phyloP scores from a whole-genome alignment of 2,329 filamentous ascomycete species.

The Fusarium pseudocircinatum region DNA sequence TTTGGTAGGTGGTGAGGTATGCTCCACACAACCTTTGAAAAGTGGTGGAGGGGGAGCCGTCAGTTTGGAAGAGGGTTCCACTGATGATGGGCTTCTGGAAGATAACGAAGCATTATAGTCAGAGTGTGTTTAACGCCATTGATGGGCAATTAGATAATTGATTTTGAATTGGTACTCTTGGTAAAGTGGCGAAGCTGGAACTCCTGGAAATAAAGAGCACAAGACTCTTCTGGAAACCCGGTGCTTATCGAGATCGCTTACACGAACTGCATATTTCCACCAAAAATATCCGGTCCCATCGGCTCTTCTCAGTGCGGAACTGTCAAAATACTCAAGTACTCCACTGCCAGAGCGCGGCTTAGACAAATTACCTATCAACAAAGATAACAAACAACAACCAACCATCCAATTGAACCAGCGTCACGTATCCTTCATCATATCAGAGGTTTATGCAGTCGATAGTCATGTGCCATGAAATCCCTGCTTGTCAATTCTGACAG shows the following conservation, averaged over 20 bases:
- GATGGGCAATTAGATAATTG: background rate
- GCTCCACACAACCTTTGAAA: conserved; percentile 8
- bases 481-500: conserved; percentile 27
- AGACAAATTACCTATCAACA: conserved; percentile 1
- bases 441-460: background rate
- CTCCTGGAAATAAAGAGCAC: background rate
- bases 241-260: conserved; percentile 30
- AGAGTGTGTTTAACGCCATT: background rate
- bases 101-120: background rate
- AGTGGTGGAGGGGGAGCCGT: background rate
- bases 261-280: conserved; percentile 7
- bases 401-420: background rate
- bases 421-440: background rate
- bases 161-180: background rate
- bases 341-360: conserved; percentile 22
- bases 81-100: background rate
- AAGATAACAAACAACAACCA: background rate
- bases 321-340: background rate
- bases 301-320: conserved; percentile 22
- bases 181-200: background rate
- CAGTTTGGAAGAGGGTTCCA: background rate
- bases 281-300: background rate
- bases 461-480: conserved; percentile 22
- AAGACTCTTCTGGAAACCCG: background rate
- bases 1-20: conserved; percentile 2